A percentile compares a stretch with the other conserved stretches of the same genome.
Evolutionary conservation across 768 basidiomycete species (phyloP).

Genomic region (Mycena leptocephala): DNA sequence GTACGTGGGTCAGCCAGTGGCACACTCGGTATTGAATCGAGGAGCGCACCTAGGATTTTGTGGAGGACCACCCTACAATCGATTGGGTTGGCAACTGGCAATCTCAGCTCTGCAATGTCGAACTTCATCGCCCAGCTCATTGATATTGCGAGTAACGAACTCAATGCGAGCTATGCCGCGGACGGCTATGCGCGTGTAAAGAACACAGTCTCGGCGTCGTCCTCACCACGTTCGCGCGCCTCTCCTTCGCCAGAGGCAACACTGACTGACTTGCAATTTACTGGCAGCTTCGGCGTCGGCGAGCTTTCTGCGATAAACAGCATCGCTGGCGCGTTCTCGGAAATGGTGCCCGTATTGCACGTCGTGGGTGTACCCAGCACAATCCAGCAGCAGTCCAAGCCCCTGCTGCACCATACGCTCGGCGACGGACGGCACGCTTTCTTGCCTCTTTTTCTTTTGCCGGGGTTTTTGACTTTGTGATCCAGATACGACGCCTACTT

Average conservation of each 20-base stretch:
- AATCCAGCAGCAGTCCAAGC: constrained; percentile 75
- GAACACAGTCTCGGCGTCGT: constrained; percentile 80
- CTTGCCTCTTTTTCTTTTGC: background rate
- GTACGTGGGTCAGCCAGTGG: constrained; percentile 43
- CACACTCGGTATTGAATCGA: background rate
- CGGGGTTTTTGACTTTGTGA: background rate
- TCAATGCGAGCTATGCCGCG: constrained; percentile 92
- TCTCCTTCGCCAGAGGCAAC: background rate
- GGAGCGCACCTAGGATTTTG: constrained; percentile 69
- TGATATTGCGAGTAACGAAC: constrained; percentile 74
- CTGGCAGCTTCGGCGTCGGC: constrained; percentile 93
- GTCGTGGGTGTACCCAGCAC: constrained; percentile 90
- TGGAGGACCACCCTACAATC: constrained; percentile 85
- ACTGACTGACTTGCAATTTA: background rate
- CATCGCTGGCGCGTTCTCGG: constrained; percentile 87
- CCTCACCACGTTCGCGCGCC: constrained; percentile 77
- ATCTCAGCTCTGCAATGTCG: too few relatives aligned
- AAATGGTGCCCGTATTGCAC: constrained; percentile 93
- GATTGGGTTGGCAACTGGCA: constrained; percentile 92
- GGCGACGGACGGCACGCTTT: constrained; percentile 80
- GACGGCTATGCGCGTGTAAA: constrained; percentile 96
- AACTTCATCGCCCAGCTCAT: background rate
- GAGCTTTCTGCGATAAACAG: constrained; percentile 92
- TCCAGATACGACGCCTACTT: constrained; percentile 85
- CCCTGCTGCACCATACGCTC: constrained; percentile 90